Conservation (phyloP, 495 filamentous ascomycete species). For the Neurospora sp. region DNA sequence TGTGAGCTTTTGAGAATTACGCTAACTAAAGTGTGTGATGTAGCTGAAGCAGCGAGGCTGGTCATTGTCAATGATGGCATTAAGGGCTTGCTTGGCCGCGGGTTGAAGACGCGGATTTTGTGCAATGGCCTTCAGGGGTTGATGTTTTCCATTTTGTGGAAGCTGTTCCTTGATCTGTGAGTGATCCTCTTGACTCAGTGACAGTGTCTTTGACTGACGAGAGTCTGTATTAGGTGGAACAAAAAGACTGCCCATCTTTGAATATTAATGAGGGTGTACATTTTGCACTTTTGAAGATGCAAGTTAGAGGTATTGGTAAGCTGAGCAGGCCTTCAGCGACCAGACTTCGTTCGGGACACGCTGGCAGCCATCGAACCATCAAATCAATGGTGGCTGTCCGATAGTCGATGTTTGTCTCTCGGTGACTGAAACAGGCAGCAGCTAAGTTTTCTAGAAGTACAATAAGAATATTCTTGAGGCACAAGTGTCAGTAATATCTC, state of each 20-base stretch:
- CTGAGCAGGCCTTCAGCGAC: background rate
- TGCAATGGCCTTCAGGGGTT: constrained; percentile 27
- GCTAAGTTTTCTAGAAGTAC: background rate
- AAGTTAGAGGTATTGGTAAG: background rate
- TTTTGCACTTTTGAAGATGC: background rate
- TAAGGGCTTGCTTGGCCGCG: constrained; percentile 20
- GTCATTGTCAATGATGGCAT: constrained; percentile 21
- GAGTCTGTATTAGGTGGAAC: background rate
- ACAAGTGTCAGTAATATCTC: background rate
- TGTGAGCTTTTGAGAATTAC: background rate
- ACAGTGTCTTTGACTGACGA: background rate
- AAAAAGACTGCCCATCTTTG: background rate
- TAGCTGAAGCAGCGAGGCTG: constrained; percentile 20
- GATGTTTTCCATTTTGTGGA: constrained; percentile 26
- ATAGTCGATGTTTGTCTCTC: background rate
- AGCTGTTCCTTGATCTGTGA: constrained; percentile 26
- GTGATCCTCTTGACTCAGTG: background rate
- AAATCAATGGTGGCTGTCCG: background rate
- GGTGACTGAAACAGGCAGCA: background rate
- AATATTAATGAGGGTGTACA: background rate
- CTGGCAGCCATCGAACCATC: background rate
- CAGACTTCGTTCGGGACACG: background rate
- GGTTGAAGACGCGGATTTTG: constrained; percentile 23
- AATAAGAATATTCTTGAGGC: background rate
- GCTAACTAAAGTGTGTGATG: background rate